A percentile compares a stretch with the other conserved stretches of the same genome.
Evolutionary conservation across 2,329 filamentous ascomycete genomes (phyloP).

Genomic region (Stagonosporopsis cucurbitacearum): DNA sequence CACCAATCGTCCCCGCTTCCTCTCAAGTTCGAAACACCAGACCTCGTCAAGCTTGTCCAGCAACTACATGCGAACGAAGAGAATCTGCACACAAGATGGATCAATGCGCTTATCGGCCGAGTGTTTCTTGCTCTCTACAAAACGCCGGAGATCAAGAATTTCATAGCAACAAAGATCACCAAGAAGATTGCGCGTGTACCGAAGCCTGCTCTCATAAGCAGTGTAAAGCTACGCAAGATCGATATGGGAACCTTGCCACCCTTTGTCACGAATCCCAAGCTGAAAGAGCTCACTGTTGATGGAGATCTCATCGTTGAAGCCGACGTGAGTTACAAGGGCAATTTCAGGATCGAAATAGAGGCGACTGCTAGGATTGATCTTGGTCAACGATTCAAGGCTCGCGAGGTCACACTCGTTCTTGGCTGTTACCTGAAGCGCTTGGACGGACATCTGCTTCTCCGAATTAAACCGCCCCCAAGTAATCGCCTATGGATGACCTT

Average conservation of each 20-base stretch:
- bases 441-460: conserved; percentile 82
- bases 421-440: conserved; percentile 84
- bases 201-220: conserved; percentile 86
- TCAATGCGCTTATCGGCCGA: conserved; percentile 89
- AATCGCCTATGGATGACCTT: conserved; percentile 98
- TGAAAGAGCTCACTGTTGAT: conserved; percentile 89
- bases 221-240: conserved; percentile 81
- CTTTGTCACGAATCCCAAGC: conserved; percentile 83
- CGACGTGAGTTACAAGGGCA: conserved; percentile 87
- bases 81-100: conserved; percentile 86
- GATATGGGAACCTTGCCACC: conserved; percentile 87
- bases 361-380: conserved; percentile 93
- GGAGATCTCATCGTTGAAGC: conserved; percentile 88
- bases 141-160: conserved; percentile 79
- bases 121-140: conserved; percentile 88
- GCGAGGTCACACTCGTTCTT: conserved; percentile 87
- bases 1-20: conserved; percentile 67
- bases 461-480: conserved; percentile 92
- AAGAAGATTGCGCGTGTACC: conserved; percentile 97
- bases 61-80: conserved; percentile 90
- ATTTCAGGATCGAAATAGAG: conserved; percentile 86
- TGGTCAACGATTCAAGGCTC: conserved; percentile 83
- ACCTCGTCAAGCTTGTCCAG: conserved; percentile 89
- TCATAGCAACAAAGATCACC: conserved; percentile 83
- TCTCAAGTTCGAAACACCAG: conserved; percentile 78